These are phyloP conservation scores for Epichloe typhina DNA, from an alignment of 2,329 filamentous ascomycete species.

Conservation along the genomic window DNA sequence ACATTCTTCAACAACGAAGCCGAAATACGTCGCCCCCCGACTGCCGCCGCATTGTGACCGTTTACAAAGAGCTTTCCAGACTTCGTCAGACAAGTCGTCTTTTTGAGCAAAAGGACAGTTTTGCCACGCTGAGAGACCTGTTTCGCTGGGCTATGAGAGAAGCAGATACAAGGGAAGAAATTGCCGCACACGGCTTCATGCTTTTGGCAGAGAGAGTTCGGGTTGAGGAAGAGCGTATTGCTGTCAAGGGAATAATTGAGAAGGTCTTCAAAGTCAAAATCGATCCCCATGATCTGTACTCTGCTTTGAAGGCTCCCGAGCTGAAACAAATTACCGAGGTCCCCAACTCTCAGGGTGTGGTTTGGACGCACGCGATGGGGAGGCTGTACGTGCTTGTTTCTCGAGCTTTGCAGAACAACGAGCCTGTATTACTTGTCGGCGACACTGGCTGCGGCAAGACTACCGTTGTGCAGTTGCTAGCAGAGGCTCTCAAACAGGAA, in stretches of 20 bases:
- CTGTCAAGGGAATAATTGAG: constrained; percentile 81
- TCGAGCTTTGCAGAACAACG: constrained; percentile 73
- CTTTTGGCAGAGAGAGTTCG: constrained; percentile 86
- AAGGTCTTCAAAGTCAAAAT: constrained; percentile 79
- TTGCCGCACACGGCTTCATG: constrained; percentile 92
- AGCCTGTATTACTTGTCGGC: constrained; percentile 86
- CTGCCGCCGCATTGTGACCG: constrained; percentile 78
- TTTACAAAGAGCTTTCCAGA: constrained; percentile 85
- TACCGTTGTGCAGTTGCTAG: constrained; percentile 84
- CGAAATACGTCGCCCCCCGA: constrained; percentile 81
- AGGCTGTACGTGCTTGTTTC: constrained; percentile 82
- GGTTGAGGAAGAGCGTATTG: constrained; percentile 72
- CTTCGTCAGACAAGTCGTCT: constrained; percentile 80
- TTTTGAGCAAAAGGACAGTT: constrained; percentile 95
- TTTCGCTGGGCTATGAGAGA: constrained; percentile 87
- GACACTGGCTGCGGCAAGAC: constrained; percentile 98
- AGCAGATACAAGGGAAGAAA: constrained; percentile 73
- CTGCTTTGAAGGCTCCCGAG: constrained; percentile 41
- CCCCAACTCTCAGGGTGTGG: constrained; percentile 50
- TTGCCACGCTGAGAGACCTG: constrained; percentile 87
- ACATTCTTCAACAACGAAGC: constrained; percentile 78
- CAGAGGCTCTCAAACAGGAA: constrained; percentile 62
- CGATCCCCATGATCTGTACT: constrained; percentile 61
- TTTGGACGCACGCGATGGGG: constrained; percentile 94
- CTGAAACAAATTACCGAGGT: constrained; percentile 34